Evolutionary conservation across 2,329 filamentous ascomycete species (phyloP), one percentile per base, ranked within the genome.

Genomic region (Cadophora gregata): DNA sequence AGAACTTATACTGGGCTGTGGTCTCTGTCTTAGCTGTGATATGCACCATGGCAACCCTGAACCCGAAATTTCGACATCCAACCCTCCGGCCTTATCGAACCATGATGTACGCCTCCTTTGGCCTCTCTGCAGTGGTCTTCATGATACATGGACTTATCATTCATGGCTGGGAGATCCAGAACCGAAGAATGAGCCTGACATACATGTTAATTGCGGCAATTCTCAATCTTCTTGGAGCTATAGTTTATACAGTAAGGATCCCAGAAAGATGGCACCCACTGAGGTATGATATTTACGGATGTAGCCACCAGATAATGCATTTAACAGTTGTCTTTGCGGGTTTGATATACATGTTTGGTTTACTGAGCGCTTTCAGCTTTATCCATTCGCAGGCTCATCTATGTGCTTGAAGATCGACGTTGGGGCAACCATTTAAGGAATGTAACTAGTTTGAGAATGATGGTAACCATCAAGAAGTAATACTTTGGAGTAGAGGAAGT

Each of bases 1-100:
- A 76, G 51, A 74, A 63, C 14, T 56, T 76, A 7, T 80, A 81
- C 68, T 80, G 76, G 71, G 63, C 68, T 19, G 75, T 79, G 73
- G 78, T 67, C 21, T 36, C 45, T 29, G 27, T 53, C 24, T 59
- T 59, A 21, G 31, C 55, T 51, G 31, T 62, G 12, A 12, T n/a
- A 27, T 51, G 24, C 24, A 16, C 7, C 21, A 16, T 29, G 29
- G 75, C 80, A 29, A 70, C 70, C 27, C 47, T 76, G 2, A 63
- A 60, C 33, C 73, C 67, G 12, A 65, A 48, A 50, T 74, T 73
- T 59, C 60, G 66, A 25, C 38, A 66, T 36, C 65, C 65, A 12
- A 62, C 59, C 21, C 68, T 72, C 47, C 59, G 73, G 59, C 67
- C 59, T n/a, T 69, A 73, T 21, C 67, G 72, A 58, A 59, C 71